A percentile compares a stretch with the other conserved stretches of the same genome.
phyloP scores from a whole-genome alignment of 345 rosid species.

The Litchi chinensis region DNA sequence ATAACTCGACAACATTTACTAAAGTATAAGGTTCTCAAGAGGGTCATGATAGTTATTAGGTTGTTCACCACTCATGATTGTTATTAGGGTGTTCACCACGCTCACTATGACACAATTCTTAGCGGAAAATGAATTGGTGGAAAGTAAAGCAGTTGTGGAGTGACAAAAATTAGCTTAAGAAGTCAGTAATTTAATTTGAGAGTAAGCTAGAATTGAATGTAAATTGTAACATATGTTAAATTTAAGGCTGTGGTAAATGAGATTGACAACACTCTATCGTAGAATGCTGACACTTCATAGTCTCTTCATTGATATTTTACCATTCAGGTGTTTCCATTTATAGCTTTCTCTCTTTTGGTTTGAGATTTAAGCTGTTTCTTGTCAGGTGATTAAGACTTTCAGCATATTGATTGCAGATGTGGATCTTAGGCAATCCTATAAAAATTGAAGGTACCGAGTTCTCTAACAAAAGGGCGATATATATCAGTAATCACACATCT shows the following conservation, averaged over 20 bases:
- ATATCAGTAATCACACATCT: constrained; percentile 61
- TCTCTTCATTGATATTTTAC: no score
- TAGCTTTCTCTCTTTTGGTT: no score
- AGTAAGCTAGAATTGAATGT: neutral
- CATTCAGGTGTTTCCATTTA: no score
- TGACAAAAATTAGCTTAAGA: neutral
- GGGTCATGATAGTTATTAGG: no score
- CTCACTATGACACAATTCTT: no score
- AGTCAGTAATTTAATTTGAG: neutral
- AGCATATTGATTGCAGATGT: constrained; percentile 48
- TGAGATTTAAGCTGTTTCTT: no score
- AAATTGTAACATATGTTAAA: neutral
- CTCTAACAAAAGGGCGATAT: constrained; percentile 51
- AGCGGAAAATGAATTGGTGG: neutral
- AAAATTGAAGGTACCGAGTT: constrained; percentile 51
- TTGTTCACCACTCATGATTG: no score
- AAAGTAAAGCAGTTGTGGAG: neutral
- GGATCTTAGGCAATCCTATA: constrained; percentile 58
- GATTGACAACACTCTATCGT: no score
- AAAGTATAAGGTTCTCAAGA: neutral
- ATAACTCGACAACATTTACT: neutral
- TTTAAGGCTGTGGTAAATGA: no score
- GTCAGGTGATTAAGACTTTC: neutral
- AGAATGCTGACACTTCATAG: neutral
- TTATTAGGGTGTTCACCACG: no score